Percentiles rank a stretch among this genome's conserved stretches.
Evolutionary conservation across 2,329 filamentous ascomycete species (phyloP).

Genomic region (Ambrosiella cleistominuta): DNA sequence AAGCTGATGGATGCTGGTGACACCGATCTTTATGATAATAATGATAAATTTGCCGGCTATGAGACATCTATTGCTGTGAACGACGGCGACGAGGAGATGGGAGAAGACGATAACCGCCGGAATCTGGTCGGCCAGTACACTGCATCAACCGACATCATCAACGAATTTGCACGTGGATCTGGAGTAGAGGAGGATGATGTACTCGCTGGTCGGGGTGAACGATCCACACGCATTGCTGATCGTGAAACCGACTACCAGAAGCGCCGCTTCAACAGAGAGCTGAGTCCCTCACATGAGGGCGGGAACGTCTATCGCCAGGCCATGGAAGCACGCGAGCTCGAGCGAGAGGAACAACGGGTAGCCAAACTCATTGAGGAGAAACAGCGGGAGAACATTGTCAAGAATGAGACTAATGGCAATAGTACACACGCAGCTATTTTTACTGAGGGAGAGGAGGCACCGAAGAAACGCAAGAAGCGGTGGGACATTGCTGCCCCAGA

Average conservation of each 20-base stretch:
- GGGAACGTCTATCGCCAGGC: slow-evolving; percentile 74
- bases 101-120: slow-evolving; percentile 53
- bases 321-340: slow-evolving; percentile 79
- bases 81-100: slow-evolving; percentile 61
- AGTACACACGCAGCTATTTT: slow-evolving; percentile 44
- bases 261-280: slow-evolving; percentile 70
- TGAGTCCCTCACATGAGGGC: slow-evolving; percentile 68
- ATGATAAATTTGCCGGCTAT: slow-evolving; percentile 76
- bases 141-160: slow-evolving; percentile 75
- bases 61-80: slow-evolving; percentile 71
- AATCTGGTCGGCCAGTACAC: slow-evolving; percentile 91
- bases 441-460: slow-evolving; percentile 52
- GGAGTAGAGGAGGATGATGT: slow-evolving; percentile 88
- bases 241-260: slow-evolving; percentile 97
- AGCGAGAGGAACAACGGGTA: slow-evolving; percentile 84
- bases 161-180: slow-evolving; percentile 73
- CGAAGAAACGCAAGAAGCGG: slow-evolving; percentile 78
- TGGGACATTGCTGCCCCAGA: slow-evolving; percentile 53
- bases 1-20: slow-evolving; percentile 83
- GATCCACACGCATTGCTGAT: slow-evolving; percentile 76
- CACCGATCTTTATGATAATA: slow-evolving; percentile 67
- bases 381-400: slow-evolving; percentile 35
- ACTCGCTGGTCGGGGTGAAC: slow-evolving; percentile 63
- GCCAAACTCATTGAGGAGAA: slow-evolving; percentile 63
- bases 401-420: slow-evolving; percentile 31